Evolutionary conservation across 495 filamentous ascomycete species (phyloP), one percentile per base, ranked within the genome.

Genomic region (Podospora bellae-mahoneyi): DNA sequence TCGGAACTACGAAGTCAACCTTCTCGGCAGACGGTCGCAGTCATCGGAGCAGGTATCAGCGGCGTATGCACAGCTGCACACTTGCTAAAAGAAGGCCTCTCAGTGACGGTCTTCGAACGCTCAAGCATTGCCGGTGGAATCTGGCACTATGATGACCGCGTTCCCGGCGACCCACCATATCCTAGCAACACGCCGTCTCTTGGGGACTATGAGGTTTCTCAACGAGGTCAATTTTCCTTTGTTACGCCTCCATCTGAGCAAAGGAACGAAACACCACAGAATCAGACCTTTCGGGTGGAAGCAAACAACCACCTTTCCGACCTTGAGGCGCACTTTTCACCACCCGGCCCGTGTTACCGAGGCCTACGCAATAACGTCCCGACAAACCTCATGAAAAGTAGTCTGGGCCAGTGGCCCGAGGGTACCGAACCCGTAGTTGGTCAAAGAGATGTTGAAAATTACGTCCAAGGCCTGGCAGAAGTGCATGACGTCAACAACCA

Each of bases 1-100:
- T 48, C 15, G 2, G 39, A 48, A 48, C 15, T 16, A 1, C 6
- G 39, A 48, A 10, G 39, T 48, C 39, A 48, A 48, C 39, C 5
- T 10, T 16, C 13, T 48, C 39, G 15, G 62, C 62, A 26, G 39
- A 71, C 64, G 13, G 86, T 90, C 1, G 90, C 88, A 13, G 84
- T 92, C 18, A 88, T 92, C 66, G 90, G 90, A 3, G 89, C 88
- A 30, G 89, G 90, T 9, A 87, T 91, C 55, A 90, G 87, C 65
- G 89, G 90, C 9, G 84, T 92, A 28, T 82, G 83, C 3, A 79
- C 87, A 13, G 87, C 88, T 19, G 87, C 83, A 6, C 87, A 91
- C 75, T 79, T 92, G 44, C 81, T 86, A 44, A 81, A 77, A 30
- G 80, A 81, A 61, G 87, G 86, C 0, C 68, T 90, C n/a, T 77